These are phyloP conservation scores for Neurospora discreta DNA, from an alignment of 495 filamentous ascomycete genomes.

Conservation along the genomic window DNA sequence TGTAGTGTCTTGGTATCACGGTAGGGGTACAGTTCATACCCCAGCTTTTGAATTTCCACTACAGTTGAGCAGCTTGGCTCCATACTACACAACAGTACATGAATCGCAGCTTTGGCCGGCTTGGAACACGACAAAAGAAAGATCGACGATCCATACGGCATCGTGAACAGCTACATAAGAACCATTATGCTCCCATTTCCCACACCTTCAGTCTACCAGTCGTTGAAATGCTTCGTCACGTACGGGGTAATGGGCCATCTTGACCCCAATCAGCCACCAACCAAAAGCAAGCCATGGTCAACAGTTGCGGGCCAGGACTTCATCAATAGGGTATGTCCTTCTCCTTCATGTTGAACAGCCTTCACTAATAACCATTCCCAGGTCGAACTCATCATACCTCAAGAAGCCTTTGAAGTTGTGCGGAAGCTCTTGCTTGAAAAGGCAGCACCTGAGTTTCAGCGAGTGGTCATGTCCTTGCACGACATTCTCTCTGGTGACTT, in stretches of 20 bases:
- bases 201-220: slow-evolving; percentile 42
- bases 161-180: not conserved
- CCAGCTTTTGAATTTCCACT: not conserved
- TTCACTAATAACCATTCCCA: slow-evolving; percentile 20
- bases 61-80: not conserved
- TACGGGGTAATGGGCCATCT: slow-evolving; percentile 52
- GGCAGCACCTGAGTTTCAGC: slow-evolving; percentile 45
- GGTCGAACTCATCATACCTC: slow-evolving; percentile 67
- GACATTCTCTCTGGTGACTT: slow-evolving; percentile 67
- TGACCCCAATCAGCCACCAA: slow-evolving; percentile 58
- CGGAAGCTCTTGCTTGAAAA: slow-evolving; percentile 37
- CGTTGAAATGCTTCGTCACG: slow-evolving; percentile 66
- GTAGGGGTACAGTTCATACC: not conserved
- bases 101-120: not conserved
- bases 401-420: slow-evolving; percentile 49
- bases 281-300: slow-evolving; percentile 63
- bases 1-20: not conserved
- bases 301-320: slow-evolving; percentile 58
- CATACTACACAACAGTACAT: not conserved
- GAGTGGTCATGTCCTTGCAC: slow-evolving; percentile 63
- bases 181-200: slow-evolving; percentile 48
- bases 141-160: not conserved
- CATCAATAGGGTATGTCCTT: slow-evolving; percentile 53
- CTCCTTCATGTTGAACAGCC: not conserved
- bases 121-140: not conserved